These are phyloP conservation scores for Cryptosporidium felis DNA, from an alignment of 169 alveolate species.

Conservation along the genomic window DNA sequence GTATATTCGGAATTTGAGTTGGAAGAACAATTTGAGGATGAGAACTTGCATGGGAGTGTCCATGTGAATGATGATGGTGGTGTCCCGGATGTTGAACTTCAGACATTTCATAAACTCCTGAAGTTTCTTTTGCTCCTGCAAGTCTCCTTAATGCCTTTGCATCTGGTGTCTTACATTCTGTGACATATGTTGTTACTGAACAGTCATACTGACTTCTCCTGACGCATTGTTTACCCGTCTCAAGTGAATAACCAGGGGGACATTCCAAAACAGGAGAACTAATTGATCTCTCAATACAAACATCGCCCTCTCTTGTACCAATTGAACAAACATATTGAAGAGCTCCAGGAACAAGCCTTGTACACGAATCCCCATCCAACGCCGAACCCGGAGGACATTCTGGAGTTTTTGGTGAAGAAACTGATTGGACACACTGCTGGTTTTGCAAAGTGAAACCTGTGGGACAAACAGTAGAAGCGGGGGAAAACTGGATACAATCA, in stretches of 20 bases:
- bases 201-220: constrained; percentile 71
- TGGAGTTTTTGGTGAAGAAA: constrained; percentile 40
- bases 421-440: constrained; percentile 66
- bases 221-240: constrained; percentile 70
- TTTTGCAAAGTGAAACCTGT: constrained; percentile 52
- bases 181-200: constrained; percentile 62
- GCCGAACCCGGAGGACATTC: constrained; percentile 72
- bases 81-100: constrained; percentile 38
- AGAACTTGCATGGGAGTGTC: constrained; percentile 25
- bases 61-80: constrained; percentile 10
- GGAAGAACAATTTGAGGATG: not conserved
- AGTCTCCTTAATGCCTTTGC: constrained; percentile 56
- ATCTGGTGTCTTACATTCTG: constrained; percentile 65
- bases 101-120: constrained; percentile 8
- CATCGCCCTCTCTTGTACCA: constrained; percentile 63
- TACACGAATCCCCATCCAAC: constrained; percentile 68
- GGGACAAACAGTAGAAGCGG: constrained; percentile 67
- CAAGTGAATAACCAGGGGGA: constrained; percentile 71
- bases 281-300: constrained; percentile 57
- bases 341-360: constrained; percentile 67
- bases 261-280: constrained; percentile 68
- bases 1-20: constrained; percentile 46
- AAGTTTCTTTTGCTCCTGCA: constrained; percentile 31
- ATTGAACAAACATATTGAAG: constrained; percentile 65
- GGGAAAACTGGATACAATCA: constrained; percentile 68